A percentile compares a stretch with the other conserved stretches of the same genome.
phyloP scores from a whole-genome alignment of 2,329 filamentous ascomycete genomes.

The Aureobasidium sp. region DNA sequence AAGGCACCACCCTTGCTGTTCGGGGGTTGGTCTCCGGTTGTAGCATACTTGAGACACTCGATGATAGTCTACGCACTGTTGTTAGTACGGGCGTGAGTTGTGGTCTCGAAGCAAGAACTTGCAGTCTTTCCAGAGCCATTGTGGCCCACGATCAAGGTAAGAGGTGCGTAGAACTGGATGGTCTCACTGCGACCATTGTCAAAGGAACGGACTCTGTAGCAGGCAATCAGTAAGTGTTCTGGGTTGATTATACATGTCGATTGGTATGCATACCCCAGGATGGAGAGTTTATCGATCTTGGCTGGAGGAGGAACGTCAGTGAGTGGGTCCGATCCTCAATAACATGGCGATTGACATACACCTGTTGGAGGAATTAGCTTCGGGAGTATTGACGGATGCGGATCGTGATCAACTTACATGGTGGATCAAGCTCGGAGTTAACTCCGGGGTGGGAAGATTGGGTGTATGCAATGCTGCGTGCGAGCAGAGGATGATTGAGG shows the following conservation, averaged over 20 bases:
- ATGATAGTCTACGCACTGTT: slow-evolving; percentile 64
- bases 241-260: background rate
- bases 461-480: background rate
- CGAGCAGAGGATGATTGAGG: background rate
- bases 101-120: slow-evolving; percentile 19
- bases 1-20: slow-evolving; percentile 88
- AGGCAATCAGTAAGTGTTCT: slow-evolving; percentile 5
- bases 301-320: slow-evolving; percentile 52
- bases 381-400: background rate
- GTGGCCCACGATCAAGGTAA: slow-evolving; percentile 93
- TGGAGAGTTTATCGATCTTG: slow-evolving; percentile 82
- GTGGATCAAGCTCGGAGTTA: background rate
- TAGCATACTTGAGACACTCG: slow-evolving; percentile 96
- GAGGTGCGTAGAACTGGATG: slow-evolving; percentile 80
- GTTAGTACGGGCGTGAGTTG: slow-evolving; percentile 22
- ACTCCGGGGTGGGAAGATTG: background rate
- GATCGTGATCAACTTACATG: slow-evolving; percentile 13
- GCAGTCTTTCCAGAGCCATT: slow-evolving; percentile 96
- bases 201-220: slow-evolving; percentile 70
- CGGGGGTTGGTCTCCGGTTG: slow-evolving; percentile 85
- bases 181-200: slow-evolving; percentile 66
- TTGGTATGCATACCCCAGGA: slow-evolving; percentile 54
- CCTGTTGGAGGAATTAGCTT: slow-evolving; percentile 13
- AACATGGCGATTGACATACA: slow-evolving; percentile 16
- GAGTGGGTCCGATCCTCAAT: background rate